These are phyloP conservation scores for Heliocybe sulcata DNA, from an alignment of 1,284 basidiomycete species.

Conservation along the genomic window DNA sequence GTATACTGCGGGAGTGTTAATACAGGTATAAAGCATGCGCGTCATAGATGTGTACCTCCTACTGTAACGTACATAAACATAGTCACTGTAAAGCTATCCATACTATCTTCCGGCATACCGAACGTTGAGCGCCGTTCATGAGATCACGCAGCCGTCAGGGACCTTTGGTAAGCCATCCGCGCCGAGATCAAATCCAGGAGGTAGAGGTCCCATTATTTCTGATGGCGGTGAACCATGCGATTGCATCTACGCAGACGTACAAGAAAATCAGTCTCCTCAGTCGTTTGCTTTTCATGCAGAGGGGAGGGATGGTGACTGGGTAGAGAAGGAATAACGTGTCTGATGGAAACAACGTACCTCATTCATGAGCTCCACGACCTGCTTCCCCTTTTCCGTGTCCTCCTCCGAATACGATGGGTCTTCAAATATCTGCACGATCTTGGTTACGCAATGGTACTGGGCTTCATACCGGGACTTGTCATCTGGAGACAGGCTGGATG, in stretches of 20 bases:
- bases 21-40: too few relatives aligned
- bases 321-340: conserved; percentile 10
- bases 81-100: too few relatives aligned
- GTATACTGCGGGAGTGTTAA: too few relatives aligned
- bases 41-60: too few relatives aligned
- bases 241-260: conserved; percentile 60
- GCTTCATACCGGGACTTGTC: conserved; percentile 67
- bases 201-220: conserved; percentile 90
- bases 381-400: conserved; percentile 42
- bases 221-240: conserved; percentile 80
- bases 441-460: conserved; percentile 59
- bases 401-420: conserved; percentile 59
- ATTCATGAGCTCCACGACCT: conserved; percentile 68
- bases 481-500: conserved; percentile 39
- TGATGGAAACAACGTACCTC: conserved; percentile 41
- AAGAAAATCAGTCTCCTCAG: neutral
- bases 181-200: conserved; percentile 63
- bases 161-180: conserved; percentile 49
- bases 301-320: conserved; percentile 6
- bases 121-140: conserved; percentile 13
- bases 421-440: conserved; percentile 75
- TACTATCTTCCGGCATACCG: too few relatives aligned
- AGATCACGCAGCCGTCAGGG: conserved; percentile 44
- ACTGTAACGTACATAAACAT: too few relatives aligned
- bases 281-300: neutral